Conservation (phyloP, 2,329 filamentous ascomycete genomes). For the Fusarium aywerte region DNA sequence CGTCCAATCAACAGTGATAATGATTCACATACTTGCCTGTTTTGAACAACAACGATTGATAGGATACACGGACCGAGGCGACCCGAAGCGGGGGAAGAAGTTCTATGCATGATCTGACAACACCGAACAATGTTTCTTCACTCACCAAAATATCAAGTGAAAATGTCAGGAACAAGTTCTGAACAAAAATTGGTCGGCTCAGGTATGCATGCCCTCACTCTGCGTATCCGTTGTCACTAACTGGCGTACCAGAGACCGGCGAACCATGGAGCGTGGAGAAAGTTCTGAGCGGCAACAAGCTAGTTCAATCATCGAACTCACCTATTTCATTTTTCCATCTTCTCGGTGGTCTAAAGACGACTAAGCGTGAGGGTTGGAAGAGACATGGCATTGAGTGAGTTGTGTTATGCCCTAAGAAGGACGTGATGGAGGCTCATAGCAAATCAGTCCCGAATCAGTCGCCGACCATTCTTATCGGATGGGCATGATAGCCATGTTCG, state of each 20-base stretch:
- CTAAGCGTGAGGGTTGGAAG: conserved; percentile 94
- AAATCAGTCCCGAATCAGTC: conserved; percentile 81
- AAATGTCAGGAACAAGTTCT: conserved; percentile 12
- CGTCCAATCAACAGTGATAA: not conserved
- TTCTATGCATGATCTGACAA: conserved; percentile 3
- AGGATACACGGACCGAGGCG: conserved; percentile 16
- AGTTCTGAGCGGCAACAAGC: conserved; percentile 69
- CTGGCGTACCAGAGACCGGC: not conserved
- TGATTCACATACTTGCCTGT: conserved; percentile 2
- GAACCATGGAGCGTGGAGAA: conserved; percentile 64
- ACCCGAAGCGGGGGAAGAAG: conserved; percentile 20
- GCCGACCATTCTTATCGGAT: conserved; percentile 99
- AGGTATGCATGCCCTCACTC: not conserved
- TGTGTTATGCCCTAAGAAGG: not conserved
- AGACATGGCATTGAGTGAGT: conserved; percentile 75
- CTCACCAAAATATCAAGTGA: not conserved
- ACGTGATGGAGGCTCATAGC: not conserved
- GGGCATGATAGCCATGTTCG: conserved; percentile 93
- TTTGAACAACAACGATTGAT: not conserved
- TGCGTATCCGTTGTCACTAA: not conserved
- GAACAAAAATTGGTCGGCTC: not conserved
- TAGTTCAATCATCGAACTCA: conserved; percentile 70
- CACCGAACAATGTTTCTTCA: not conserved
- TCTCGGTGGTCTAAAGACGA: conserved; percentile 92
- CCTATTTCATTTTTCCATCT: conserved; percentile 94